These are phyloP conservation scores for Xylariaceae sp. DNA, from an alignment of 2,329 filamentous ascomycete genomes.

Conservation along the genomic window DNA sequence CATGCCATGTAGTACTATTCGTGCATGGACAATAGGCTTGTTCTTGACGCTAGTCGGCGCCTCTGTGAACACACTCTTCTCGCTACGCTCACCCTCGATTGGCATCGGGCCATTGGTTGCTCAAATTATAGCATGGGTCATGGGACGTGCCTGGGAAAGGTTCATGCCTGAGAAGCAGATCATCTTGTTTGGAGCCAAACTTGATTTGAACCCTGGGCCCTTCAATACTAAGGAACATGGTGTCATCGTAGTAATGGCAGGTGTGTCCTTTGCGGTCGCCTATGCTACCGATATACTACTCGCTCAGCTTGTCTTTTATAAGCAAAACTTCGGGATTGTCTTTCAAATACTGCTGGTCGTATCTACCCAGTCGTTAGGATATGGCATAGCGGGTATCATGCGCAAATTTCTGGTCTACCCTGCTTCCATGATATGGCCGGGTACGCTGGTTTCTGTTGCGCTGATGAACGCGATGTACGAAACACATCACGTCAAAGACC, in stretches of 20 bases:
- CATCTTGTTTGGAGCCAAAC: slow-evolving; percentile 49
- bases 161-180: slow-evolving; percentile 49
- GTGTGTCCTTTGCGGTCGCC: slow-evolving; percentile 64
- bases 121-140: slow-evolving; percentile 60
- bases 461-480: slow-evolving; percentile 74
- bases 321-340: slow-evolving; percentile 61
- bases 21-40: slow-evolving; percentile 62
- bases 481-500: slow-evolving; percentile 45
- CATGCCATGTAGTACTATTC: slow-evolving; percentile 61
- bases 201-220: slow-evolving; percentile 61
- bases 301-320: slow-evolving; percentile 68
- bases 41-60: slow-evolving; percentile 53
- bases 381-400: slow-evolving; percentile 66
- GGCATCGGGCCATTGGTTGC: slow-evolving; percentile 58
- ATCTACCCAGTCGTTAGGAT: slow-evolving; percentile 66
- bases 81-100: slow-evolving; percentile 58
- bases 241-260: slow-evolving; percentile 67
- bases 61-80: slow-evolving; percentile 61
- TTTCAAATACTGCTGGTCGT: slow-evolving; percentile 66
- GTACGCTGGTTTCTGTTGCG: slow-evolving; percentile 61
- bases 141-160: slow-evolving; percentile 58
- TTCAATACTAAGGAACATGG: slow-evolving; percentile 70
- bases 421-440: slow-evolving; percentile 72
- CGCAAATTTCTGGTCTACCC: slow-evolving; percentile 61
- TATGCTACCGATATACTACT: slow-evolving; percentile 73